Evolutionary conservation across 116 monocot genomes (phyloP).

Genomic region (Thalassia testudinum): DNA sequence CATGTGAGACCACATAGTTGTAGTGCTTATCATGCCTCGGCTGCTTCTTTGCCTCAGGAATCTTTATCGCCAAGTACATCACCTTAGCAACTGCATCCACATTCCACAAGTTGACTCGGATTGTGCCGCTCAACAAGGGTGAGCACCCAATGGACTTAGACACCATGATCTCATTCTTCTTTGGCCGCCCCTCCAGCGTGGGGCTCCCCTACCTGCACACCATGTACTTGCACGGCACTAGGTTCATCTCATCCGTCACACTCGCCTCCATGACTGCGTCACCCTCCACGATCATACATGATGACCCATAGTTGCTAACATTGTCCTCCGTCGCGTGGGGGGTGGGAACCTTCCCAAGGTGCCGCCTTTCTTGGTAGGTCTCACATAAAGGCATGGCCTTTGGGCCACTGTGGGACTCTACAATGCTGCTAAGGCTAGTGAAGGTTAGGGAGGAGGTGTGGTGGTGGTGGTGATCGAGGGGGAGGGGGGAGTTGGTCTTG

Average conservation of each 20-base stretch:
- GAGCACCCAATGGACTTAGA: constrained; percentile 75
- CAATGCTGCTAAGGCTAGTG: too few species aligned
- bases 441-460: too few species aligned
- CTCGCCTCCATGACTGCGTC: too few species aligned
- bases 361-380: too few species aligned
- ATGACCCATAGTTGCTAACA: too few species aligned
- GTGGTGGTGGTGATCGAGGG: too few species aligned
- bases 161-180: constrained; percentile 59
- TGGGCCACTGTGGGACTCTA: too few species aligned
- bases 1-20: constrained; percentile 56
- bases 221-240: constrained; percentile 55
- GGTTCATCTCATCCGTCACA: constrained; percentile 65
- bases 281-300: too few species aligned
- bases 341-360: too few species aligned
- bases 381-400: too few species aligned
- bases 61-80: constrained; percentile 35
- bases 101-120: constrained; percentile 55
- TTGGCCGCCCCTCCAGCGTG: constrained; percentile 7
- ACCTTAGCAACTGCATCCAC: constrained; percentile 44
- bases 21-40: constrained; percentile 67
- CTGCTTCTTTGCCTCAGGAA: constrained; percentile 55
- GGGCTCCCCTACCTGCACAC: constrained; percentile 43
- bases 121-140: constrained; percentile 44
- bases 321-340: too few species aligned
- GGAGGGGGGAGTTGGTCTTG: too few species aligned